phyloP scores from a whole-genome alignment of 768 basidiomycete species.

The Tulasnella sp. region DNA sequence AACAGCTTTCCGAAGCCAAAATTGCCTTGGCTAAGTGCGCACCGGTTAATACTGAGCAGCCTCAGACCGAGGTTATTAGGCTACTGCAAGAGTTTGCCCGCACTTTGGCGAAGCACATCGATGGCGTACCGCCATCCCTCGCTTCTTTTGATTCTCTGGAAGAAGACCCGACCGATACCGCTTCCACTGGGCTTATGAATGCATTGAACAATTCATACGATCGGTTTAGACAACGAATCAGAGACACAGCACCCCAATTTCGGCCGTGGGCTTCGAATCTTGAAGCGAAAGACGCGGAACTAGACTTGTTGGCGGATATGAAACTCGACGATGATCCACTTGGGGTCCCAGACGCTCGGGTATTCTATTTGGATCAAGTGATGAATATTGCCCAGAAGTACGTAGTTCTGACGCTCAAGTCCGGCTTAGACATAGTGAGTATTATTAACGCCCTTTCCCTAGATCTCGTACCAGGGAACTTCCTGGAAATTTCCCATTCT shows the following conservation, averaged over 20 bases:
- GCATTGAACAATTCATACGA: not conserved
- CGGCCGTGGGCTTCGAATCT: not conserved
- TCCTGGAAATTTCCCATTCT: too few relatives aligned
- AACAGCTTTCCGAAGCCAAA: constrained; percentile 43
- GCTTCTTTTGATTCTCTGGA: not conserved
- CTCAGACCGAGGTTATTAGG: constrained; percentile 52
- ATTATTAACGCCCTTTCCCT: not conserved
- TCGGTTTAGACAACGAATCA: not conserved
- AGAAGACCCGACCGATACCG: not conserved
- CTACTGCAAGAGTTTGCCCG: constrained; percentile 47
- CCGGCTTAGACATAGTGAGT: not conserved
- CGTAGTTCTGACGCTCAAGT: constrained; percentile 6
- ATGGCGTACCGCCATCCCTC: constrained; percentile 45
- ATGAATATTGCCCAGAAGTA: not conserved
- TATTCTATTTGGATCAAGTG: constrained; percentile 27
- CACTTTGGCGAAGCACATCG: constrained; percentile 45
- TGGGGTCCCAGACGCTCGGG: constrained; percentile 33
- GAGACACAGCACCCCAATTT: too few relatives aligned
- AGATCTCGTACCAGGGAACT: too few relatives aligned
- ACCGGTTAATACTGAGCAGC: constrained; percentile 51
- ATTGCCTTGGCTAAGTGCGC: constrained; percentile 41
- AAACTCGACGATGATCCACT: not conserved
- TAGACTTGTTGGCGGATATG: not conserved
- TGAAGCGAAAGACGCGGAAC: not conserved
- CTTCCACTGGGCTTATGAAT: too few relatives aligned